Base-by-base conservation (phyloP, 768 basidiomycete genomes). In the Candolleomyces aberdarensis region DNA sequence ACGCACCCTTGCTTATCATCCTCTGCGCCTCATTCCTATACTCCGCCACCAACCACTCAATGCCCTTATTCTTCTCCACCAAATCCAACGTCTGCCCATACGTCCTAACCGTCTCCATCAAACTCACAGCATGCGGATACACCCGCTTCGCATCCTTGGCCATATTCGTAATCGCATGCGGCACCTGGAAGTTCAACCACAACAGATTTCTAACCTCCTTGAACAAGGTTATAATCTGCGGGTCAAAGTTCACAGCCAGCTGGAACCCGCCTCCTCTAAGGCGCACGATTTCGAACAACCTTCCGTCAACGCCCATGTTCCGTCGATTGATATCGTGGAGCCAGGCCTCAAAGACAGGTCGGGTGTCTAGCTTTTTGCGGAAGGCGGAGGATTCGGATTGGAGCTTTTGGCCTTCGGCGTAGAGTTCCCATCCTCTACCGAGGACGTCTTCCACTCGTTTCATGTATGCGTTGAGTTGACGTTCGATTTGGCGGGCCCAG, bases 21-120 rank as follows among this genome's bases (percentile, higher is more conserved):
- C 92, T 80, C 75, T 98, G 96, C 0, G 89, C 87, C 65, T 96
- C 92, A 69, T 93, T 94, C 64, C 95, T 83, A 70, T 95, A 95
- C 75, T 96, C 94, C 17, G 96, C 96, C 2, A 98, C 89, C 44
- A 99, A 80, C 83, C 93, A 93, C 71, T 94, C 92, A 66, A 98
- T 95, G 3, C 88, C 94, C 73, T 89, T 89, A 71, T 98, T 93
- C 47, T 82, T 83, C 71, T 97, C 91, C 66, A 98, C 89, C 67
- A 98, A 76, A 71, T 94, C 93, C 71, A 97, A 76, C 0, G 94
- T 97, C 78, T 99, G 97, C 19, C 91, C 91, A 74, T 99, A 98
- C 31, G 94, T 98, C 71, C 96, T 80, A n/a, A 98, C 94, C 0
- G 95, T 96, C 80, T 99, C 97, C 96, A 98, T 98, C 73, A 94